Percentiles rank a stretch among this genome's conserved stretches.
phyloP scores from a whole-genome alignment of 1,284 basidiomycete species.

The Moniliophthora roreri region DNA sequence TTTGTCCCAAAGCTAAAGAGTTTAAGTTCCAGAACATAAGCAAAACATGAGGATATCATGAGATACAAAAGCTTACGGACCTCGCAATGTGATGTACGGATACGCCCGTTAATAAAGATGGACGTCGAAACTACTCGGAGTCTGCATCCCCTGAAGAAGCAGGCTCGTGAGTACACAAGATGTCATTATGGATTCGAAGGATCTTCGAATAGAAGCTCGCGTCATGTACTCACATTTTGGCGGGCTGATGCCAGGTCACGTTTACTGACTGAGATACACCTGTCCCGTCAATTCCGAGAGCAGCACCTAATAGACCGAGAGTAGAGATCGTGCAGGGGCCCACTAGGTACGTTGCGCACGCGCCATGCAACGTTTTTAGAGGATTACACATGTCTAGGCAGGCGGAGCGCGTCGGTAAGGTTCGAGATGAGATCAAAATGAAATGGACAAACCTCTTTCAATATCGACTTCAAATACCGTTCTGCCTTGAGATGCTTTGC shows the following conservation, averaged over 20 bases:
- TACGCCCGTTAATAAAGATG: slow-evolving; percentile 38
- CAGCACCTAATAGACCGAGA: slow-evolving; percentile 38
- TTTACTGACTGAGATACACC: slow-evolving; percentile 53
- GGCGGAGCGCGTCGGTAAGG: background rate
- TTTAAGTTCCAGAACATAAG: background rate
- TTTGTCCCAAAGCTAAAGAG: slow-evolving; percentile 8
- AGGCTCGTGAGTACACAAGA: background rate
- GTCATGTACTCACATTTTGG: slow-evolving; percentile 30
- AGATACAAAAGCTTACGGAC: slow-evolving; percentile 26
- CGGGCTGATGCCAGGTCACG: slow-evolving; percentile 47
- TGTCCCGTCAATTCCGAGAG: slow-evolving; percentile 36
- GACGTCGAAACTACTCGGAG: slow-evolving; percentile 42
- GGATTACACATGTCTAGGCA: slow-evolving; percentile 42
- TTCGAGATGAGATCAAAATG: background rate
- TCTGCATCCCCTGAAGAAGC: slow-evolving; percentile 38
- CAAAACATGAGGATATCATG: background rate
- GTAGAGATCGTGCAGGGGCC: slow-evolving; percentile 47
- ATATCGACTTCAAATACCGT: slow-evolving; percentile 39
- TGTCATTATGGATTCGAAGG: background rate
- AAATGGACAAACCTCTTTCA: slow-evolving; percentile 30
- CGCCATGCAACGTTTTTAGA: slow-evolving; percentile 39
- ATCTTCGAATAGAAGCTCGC: background rate
- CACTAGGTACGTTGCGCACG: slow-evolving; percentile 43
- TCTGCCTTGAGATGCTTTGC: slow-evolving; percentile 25
- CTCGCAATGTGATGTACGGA: slow-evolving; percentile 47